Evolutionary conservation across 768 basidiomycete genomes (phyloP).

Genomic region (Mycena belliarum): DNA sequence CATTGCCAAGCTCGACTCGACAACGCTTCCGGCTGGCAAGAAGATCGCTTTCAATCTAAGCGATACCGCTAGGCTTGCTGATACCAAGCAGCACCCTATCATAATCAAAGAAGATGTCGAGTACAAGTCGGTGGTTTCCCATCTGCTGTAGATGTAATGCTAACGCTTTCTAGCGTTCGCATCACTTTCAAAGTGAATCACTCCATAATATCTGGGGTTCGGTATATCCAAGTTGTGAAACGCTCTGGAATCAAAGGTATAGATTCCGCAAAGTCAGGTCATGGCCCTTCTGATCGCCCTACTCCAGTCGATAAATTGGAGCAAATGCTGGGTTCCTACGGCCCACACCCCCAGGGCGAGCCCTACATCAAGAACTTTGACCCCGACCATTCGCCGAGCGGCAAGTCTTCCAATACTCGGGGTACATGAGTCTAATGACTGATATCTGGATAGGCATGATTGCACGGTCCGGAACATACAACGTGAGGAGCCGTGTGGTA

Average conservation of each 20-base stretch:
- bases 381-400: conserved; percentile 56
- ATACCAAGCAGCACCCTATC: conserved; percentile 78
- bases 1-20: conserved; percentile 67
- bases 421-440: too few relatives aligned
- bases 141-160: background rate
- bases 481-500: conserved; percentile 76
- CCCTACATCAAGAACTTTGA: conserved; percentile 79
- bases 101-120: conserved; percentile 83
- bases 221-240: conserved; percentile 90
- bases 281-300: background rate
- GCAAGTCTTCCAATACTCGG: too few relatives aligned
- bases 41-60: conserved; percentile 68
- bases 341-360: conserved; percentile 64
- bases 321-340: conserved; percentile 94
- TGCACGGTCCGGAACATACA: conserved; percentile 79
- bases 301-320: conserved; percentile 84
- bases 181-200: conserved; percentile 88
- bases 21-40: conserved; percentile 63
- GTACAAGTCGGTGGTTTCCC: conserved; percentile 64
- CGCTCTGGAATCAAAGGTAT: conserved; percentile 72
- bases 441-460: conserved; percentile 71
- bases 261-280: conserved; percentile 4
- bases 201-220: conserved; percentile 82
- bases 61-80: conserved; percentile 44
- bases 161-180: conserved; percentile 53